Percentiles rank a stretch among this genome's conserved stretches.
phyloP scores from a whole-genome alignment of 257 asterid species.

The Plantago elongata region DNA sequence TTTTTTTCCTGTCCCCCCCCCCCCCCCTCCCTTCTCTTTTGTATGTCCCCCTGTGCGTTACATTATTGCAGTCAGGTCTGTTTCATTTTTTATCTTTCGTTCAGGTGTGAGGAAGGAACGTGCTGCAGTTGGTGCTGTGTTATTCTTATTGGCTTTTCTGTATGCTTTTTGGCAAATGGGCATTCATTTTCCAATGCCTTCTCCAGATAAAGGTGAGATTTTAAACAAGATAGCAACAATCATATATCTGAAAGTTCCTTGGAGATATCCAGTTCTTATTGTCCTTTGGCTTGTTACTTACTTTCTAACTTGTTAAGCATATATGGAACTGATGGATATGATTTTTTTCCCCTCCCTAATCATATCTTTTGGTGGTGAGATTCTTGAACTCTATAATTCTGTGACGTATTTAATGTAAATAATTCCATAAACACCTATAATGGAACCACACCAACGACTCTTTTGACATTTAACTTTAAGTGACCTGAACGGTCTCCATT shows the following conservation, averaged over 20 bases:
- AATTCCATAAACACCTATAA: not conserved
- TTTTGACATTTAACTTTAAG: constrained; percentile 4
- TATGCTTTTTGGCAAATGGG: constrained; percentile 99
- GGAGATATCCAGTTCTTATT: not conserved
- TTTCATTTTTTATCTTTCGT: constrained; percentile 23
- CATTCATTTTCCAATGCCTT: constrained; percentile 98
- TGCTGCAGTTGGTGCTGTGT: constrained; percentile 76
- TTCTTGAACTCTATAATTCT: not conserved
- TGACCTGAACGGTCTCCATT: constrained; percentile 14
- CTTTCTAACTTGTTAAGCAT: not conserved
- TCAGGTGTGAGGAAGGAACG: constrained; percentile 84
- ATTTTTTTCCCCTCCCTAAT: not conserved
- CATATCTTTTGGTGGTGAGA: not conserved
- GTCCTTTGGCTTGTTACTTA: not conserved
- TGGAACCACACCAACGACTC: not conserved
- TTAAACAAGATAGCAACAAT: constrained; percentile 15
- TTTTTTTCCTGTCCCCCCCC: not conserved
- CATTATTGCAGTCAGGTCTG: constrained; percentile 7
- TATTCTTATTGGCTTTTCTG: constrained; percentile 80
- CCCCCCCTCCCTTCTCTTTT: not conserved
- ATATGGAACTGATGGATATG: no score
- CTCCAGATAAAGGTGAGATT: constrained; percentile 84
- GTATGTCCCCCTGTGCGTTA: not conserved
- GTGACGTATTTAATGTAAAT: not conserved
- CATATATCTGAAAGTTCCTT: constrained; percentile 1